phyloP scores from a whole-genome alignment of 1,284 basidiomycete genomes.

The Austroboletus sp. region DNA sequence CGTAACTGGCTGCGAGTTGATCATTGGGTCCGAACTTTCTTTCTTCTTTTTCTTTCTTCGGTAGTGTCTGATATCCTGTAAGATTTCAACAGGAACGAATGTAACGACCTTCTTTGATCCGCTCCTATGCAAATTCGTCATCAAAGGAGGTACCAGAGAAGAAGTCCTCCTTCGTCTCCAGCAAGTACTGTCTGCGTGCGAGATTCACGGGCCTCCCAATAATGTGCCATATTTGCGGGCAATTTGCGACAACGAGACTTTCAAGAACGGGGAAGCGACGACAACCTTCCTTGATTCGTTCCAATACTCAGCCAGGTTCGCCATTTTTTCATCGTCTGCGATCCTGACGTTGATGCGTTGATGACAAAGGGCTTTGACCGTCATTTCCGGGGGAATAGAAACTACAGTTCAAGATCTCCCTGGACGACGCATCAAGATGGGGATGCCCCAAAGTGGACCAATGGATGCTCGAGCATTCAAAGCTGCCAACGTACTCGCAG shows the following conservation, averaged over 20 bases:
- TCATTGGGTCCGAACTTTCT: conserved; percentile 39
- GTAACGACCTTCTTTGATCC: conserved; percentile 57
- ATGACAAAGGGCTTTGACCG: conserved; percentile 44
- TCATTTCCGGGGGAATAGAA: conserved; percentile 53
- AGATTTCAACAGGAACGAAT: conserved; percentile 49
- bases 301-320: conserved; percentile 38
- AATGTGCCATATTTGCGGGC: conserved; percentile 49
- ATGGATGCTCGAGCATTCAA: conserved; percentile 59
- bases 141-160: conserved; percentile 37
- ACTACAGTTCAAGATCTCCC: conserved; percentile 62
- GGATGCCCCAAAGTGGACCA: conserved; percentile 63
- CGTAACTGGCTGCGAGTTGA: conserved; percentile 50
- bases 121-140: conserved; percentile 51
- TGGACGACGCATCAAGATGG: conserved; percentile 50
- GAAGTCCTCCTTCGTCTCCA: conserved; percentile 39
- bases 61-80: background rate
- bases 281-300: conserved; percentile 54
- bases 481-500: conserved; percentile 56
- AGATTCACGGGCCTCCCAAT: conserved; percentile 49
- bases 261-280: conserved; percentile 44
- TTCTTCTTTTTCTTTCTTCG: background rate
- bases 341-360: conserved; percentile 5
- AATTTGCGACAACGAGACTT: conserved; percentile 40
- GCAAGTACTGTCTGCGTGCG: conserved; percentile 33
- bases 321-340: background rate